phyloP scores from a whole-genome alignment of 371 early-diverging fungal species.

The Lichtheimia hyalospora region DNA sequence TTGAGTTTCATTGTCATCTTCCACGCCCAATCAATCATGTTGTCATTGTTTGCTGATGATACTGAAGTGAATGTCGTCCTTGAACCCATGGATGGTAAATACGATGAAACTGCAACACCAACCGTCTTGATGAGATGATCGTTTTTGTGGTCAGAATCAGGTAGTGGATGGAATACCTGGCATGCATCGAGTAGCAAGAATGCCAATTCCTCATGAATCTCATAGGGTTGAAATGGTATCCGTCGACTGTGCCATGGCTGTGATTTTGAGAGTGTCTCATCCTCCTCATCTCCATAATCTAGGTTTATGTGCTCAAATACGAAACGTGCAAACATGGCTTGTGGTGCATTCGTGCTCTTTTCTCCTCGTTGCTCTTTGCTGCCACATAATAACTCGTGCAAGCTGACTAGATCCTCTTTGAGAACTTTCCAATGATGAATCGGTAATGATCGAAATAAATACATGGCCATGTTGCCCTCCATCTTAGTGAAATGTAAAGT shows the following conservation, averaged over 20 bases:
- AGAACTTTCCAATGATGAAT: slow-evolving; percentile 44
- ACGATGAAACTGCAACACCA: slow-evolving; percentile 22
- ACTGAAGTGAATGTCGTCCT: slow-evolving; percentile 4
- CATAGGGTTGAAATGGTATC: slow-evolving; percentile 22
- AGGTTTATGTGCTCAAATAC: slow-evolving; percentile 49
- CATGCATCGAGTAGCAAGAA: slow-evolving; percentile 40
- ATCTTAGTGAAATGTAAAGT: slow-evolving; percentile 41
- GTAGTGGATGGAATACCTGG: slow-evolving; percentile 31
- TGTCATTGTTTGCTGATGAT: slow-evolving; percentile 9
- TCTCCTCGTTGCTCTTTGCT: not conserved
- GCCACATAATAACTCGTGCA: slow-evolving; percentile 39
- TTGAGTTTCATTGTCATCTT: slow-evolving; percentile 35
- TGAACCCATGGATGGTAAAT: slow-evolving; percentile 22
- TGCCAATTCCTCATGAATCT: slow-evolving; percentile 41
- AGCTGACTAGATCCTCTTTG: slow-evolving; percentile 33
- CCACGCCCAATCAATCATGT: slow-evolving; percentile 58
- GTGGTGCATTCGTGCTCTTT: slow-evolving; percentile 3
- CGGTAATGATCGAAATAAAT: slow-evolving; percentile 51
- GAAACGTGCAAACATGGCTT: slow-evolving; percentile 41
- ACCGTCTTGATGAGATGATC: slow-evolving; percentile 23
- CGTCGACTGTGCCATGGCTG: slow-evolving; percentile 36
- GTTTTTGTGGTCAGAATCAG: slow-evolving; percentile 18
- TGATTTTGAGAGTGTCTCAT: slow-evolving; percentile 20
- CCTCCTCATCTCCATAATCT: slow-evolving; percentile 20
- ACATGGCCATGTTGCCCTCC: slow-evolving; percentile 49